Evolutionary conservation across 2,329 filamentous ascomycete species (phyloP), one percentile per base, ranked within the genome.

Genomic region (Penicillium concentricum): DNA sequence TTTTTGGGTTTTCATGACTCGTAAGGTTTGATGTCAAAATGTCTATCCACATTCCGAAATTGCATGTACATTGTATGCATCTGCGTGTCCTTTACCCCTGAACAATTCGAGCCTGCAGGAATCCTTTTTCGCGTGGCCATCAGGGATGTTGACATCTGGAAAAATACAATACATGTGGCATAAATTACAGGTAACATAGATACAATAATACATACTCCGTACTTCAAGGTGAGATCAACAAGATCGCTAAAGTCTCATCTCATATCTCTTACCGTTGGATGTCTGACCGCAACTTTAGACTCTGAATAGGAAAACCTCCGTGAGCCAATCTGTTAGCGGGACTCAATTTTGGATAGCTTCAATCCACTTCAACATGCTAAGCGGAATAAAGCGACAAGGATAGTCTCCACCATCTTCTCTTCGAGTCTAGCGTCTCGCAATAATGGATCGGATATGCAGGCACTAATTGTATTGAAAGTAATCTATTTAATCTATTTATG

Each of bases 101-200:
- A 46, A 46, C 9, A 39, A 12, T 56, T n/a, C n/a, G 42, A 42
- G n/a, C 46, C 52, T 63, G 62, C 61, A 66, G 57, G 41, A 59
- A 49, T 45, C 50, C 48, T 38, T 57, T 56, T 46, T 67, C 67
- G 65, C 67, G 64, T 69, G 68, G 68, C 66, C 56, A 59, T 62
- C 67, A 70, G 65, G 67, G 67, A 69, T 69, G 54, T 46, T 52
- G 39, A 41, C 12, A 45, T n/a, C 12, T 45, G 34, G 41, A 47
- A 24, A 52, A 42, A 28, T 48, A 56, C 45, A 50, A 45, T 54
- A 59, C 50, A 43, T 20, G 50, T 35, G 49, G n/a, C 32, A 30
- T 34, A 42, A 37, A 32, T 44, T 51, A 58, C 49, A 26, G 20
- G 26, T 38, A 52, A 48, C 28, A 3, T 37, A 43, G 5, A 35